phyloP scores from a whole-genome alignment of 768 basidiomycete species.

The Symmetrospora coprosmae region DNA sequence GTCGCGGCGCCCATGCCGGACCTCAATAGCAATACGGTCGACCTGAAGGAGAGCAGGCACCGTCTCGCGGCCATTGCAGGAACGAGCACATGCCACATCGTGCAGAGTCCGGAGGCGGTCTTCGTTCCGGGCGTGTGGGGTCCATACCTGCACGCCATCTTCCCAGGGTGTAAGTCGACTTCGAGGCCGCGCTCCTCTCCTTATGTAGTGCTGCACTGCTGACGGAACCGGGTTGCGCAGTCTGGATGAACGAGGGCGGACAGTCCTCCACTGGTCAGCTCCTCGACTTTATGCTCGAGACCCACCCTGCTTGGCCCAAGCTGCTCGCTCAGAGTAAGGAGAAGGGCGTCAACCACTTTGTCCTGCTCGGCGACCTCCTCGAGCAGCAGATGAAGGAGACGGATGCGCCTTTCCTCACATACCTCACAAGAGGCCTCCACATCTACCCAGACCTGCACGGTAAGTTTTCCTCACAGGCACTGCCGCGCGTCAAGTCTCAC shows the following conservation, averaged over 20 bases:
- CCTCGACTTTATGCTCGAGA: constrained; percentile 86
- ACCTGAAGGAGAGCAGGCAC: constrained; percentile 60
- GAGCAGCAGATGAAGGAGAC: constrained; percentile 39
- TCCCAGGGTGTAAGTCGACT: constrained; percentile 52
- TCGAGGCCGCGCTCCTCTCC: not conserved
- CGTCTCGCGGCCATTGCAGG: constrained; percentile 86
- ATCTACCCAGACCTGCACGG: constrained; percentile 93
- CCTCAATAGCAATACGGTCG: constrained; percentile 44
- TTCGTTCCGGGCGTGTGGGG: constrained; percentile 82
- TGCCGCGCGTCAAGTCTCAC: not conserved
- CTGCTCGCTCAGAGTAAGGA: constrained; percentile 53
- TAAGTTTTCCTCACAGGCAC: constrained; percentile 33
- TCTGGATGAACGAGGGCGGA: constrained; percentile 99
- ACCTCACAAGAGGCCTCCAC: constrained; percentile 71
- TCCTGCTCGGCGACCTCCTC: constrained; percentile 55
- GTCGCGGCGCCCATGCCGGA: constrained; percentile 53
- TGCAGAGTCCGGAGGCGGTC: constrained; percentile 70
- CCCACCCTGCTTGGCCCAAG: constrained; percentile 67
- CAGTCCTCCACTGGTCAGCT: constrained; percentile 98
- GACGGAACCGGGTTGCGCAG: not conserved
- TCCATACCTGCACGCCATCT: constrained; percentile 57
- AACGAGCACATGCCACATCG: constrained; percentile 88
- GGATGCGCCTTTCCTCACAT: constrained; percentile 46
- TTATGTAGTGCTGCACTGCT: not conserved
- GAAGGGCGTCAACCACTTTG: constrained; percentile 40